Evolutionary conservation across 768 basidiomycete genomes (phyloP), one percentile per base, ranked within the genome.

Genomic region (Leucogyrophana mollusca): DNA sequence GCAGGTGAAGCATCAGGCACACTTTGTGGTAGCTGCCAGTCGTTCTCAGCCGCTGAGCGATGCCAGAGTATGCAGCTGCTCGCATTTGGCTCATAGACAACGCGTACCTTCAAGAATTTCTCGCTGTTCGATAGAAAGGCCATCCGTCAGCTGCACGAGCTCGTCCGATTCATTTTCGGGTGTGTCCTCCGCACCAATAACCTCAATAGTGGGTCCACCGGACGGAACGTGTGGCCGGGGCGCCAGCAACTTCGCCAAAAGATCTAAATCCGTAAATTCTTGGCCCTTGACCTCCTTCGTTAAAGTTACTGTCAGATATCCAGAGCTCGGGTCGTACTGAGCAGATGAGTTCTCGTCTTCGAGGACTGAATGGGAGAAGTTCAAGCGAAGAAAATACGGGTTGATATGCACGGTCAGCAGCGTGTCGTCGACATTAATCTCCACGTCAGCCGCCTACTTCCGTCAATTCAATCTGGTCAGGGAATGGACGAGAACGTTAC

Each of bases 331-430:
- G 61, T 94, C 85, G 57, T 92, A 94, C 54, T 71, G 60, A 2
- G 89, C 90, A 21, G 78, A 78, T 14, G 87, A 83, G 20, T 67
- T 63, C 23, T 78, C 76, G 47, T 91, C 88, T 46, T 87, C 78
- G 33, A 85, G 53, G 20, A 86, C 60, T 0, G 78, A 62, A 54
- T 86, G 77, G 22, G 85, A 72, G 61, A 94, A 90, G 56, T 83
- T 81, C 51, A 94, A 73, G 2, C 89, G 83, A 43, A 93, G 73
- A 56, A 87, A 93, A 60, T 92, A 94, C 2, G 90, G 90, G 48
- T 87, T 88, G 61, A 91, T 78, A 56, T 92, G 82, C 33, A 90
- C 68, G 16, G 80, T 82, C 60, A 92, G 73, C 39, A 85, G 65
- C 21, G 78, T 78, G 43, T 79, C 79, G 57, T 89, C 85, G 46